These are phyloP conservation scores for Cladosporium sp. DNA, from an alignment of 2,329 filamentous ascomycete species.

Conservation along the genomic window DNA sequence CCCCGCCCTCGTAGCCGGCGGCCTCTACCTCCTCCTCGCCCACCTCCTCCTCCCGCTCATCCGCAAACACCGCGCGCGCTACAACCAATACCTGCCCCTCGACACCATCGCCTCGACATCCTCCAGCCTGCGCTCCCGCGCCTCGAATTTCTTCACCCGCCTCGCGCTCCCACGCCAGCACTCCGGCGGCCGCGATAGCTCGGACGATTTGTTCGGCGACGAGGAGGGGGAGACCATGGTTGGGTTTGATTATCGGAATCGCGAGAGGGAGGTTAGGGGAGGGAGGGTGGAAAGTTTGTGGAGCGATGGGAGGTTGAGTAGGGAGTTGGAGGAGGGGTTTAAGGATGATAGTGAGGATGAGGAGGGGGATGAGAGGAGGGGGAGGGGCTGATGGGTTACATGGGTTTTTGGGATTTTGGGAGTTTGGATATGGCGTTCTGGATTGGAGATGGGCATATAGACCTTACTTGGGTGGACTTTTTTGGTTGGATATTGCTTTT, in stretches of 20 bases:
- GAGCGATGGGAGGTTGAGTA: constrained; percentile 60
- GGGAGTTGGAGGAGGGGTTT: constrained; percentile 74
- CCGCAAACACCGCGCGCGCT: constrained; percentile 40
- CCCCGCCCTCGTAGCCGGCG: constrained; percentile 40
- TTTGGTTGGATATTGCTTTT: too few relatives aligned
- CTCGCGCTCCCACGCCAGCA: constrained; percentile 24
- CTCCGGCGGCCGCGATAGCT: constrained; percentile 22
- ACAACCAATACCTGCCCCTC: constrained; percentile 40
- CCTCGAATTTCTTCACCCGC: constrained; percentile 33
- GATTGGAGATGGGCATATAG: too few relatives aligned
- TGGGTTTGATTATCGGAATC: constrained; percentile 36
- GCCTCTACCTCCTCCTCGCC: constrained; percentile 40
- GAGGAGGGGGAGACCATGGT: constrained; percentile 46
- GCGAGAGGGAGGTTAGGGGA: constrained; percentile 28
- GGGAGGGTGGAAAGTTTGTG: constrained; percentile 39
- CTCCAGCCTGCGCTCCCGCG: constrained; percentile 25
- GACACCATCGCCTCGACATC: constrained; percentile 26
- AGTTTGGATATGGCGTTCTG: too few relatives aligned
- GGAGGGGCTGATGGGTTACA: not conserved
- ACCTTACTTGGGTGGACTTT: too few relatives aligned
- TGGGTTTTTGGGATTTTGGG: not conserved
- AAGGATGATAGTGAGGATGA: constrained; percentile 68
- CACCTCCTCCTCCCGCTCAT: constrained; percentile 40
- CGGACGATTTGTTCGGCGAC: constrained; percentile 36
- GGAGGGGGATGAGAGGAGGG: constrained; percentile 20